These are phyloP conservation scores for Rhodotorula toruloides DNA, from an alignment of 768 basidiomycete species.

Conservation along the genomic window DNA sequence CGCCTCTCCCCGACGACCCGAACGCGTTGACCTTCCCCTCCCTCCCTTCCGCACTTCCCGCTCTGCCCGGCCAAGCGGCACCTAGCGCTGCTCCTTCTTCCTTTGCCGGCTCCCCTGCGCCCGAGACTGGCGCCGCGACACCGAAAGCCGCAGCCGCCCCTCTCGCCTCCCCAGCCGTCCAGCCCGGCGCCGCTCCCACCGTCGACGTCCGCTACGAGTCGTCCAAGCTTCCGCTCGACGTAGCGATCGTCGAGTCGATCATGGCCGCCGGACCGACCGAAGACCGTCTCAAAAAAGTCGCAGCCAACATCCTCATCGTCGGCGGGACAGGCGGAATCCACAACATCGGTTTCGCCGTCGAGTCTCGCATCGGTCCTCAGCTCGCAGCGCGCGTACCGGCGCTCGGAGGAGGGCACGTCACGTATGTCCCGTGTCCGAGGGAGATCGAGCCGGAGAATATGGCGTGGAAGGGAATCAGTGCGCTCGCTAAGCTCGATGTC, in stretches of 20 bases:
- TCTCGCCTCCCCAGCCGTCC: not conserved
- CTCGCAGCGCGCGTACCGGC: constrained; percentile 55
- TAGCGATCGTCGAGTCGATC: constrained; percentile 86
- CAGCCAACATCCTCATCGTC: constrained; percentile 78
- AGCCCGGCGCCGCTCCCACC: not conserved
- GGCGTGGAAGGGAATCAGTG: constrained; percentile 90
- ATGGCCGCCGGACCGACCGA: constrained; percentile 73
- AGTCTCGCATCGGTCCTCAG: constrained; percentile 74
- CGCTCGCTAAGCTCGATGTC: constrained; percentile 85
- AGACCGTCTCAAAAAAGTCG: constrained; percentile 81
- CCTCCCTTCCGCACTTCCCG: constrained; percentile 45
- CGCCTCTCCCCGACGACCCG: not conserved
- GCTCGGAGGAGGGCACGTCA: constrained; percentile 55
- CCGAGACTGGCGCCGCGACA: not conserved
- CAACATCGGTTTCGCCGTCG: constrained; percentile 76
- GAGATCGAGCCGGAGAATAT: constrained; percentile 84
- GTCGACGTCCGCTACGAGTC: constrained; percentile 74
- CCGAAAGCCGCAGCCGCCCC: not conserved
- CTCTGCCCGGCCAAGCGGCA: constrained; percentile 41
- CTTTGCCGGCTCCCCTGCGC: constrained; percentile 1
- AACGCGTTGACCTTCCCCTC: not conserved
- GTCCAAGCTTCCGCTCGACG: constrained; percentile 81
- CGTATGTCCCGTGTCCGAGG: constrained; percentile 89
- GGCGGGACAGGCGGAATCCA: constrained; percentile 76
- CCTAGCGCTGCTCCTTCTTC: not conserved